Evolutionary conservation across 805 yeast genomes (phyloP).

Genomic region (Vanderwaltozyma verrucispora): DNA sequence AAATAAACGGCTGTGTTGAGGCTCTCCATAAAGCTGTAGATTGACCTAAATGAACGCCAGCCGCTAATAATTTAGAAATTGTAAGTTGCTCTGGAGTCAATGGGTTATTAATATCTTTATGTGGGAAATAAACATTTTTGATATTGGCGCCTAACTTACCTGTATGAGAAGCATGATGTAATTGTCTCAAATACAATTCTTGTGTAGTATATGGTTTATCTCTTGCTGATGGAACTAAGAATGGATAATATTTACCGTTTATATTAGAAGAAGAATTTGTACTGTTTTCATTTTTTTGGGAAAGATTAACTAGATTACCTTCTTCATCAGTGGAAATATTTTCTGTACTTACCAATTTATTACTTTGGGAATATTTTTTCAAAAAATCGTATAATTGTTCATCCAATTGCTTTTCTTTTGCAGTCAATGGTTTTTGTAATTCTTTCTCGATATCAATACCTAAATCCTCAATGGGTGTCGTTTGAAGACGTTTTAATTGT

Average conservation of each 20-base stretch:
- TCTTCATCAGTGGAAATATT: slow-evolving; percentile 2
- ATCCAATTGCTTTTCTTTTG: slow-evolving; percentile 24
- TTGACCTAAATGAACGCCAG: slow-evolving; percentile 94
- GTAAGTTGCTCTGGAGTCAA: slow-evolving; percentile 46
- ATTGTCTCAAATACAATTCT: slow-evolving; percentile 67
- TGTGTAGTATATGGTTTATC: slow-evolving; percentile 63
- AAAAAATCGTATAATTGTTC: slow-evolving; percentile 22
- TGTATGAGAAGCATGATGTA: slow-evolving; percentile 44
- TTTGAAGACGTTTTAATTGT: slow-evolving; percentile 10
- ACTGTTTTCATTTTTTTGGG: background rate
- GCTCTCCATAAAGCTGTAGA: slow-evolving; percentile 71
- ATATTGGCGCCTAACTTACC: slow-evolving; percentile 57
- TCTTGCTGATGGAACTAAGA: slow-evolving; percentile 48
- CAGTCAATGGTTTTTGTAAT: slow-evolving; percentile 10
- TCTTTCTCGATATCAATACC: slow-evolving; percentile 2
- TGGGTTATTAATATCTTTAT: slow-evolving; percentile 54
- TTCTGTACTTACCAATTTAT: slow-evolving; percentile 11
- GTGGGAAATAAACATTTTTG: slow-evolving; percentile 56
- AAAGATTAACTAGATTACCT: background rate
- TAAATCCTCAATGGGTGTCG: slow-evolving; percentile 13
- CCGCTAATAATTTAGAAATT: slow-evolving; percentile 65
- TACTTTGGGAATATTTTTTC: slow-evolving; percentile 18
- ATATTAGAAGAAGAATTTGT: slow-evolving; percentile 1
- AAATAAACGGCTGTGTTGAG: slow-evolving; percentile 73
- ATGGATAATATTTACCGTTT: slow-evolving; percentile 34